A percentile compares a stretch with the other conserved stretches of the same genome.
Conservation (phyloP, 352 stramenopile species). For the Globisporangium spiculum region DNA sequence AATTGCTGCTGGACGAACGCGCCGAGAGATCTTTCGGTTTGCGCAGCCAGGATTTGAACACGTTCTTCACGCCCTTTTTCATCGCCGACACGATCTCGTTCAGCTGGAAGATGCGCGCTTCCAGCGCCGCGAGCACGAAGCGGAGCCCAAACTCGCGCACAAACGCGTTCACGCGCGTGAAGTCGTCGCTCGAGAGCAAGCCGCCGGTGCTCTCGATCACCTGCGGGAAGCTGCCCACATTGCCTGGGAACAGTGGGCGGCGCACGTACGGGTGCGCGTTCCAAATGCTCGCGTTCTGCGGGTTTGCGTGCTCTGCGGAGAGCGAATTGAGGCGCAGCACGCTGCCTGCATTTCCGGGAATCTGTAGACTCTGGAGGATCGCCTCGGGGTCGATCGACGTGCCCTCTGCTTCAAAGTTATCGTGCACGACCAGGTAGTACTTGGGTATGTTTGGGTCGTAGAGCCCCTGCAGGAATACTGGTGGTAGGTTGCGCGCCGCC, state of each 20-base stretch:
- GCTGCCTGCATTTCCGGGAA: constrained; percentile 39
- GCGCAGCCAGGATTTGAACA: constrained; percentile 90
- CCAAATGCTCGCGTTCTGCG: constrained; percentile 37
- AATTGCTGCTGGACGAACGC: constrained; percentile 21
- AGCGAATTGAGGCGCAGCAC: constrained; percentile 76
- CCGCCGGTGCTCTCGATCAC: constrained; percentile 31
- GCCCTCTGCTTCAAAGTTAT: constrained; percentile 70
- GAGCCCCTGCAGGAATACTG: constrained; percentile 63
- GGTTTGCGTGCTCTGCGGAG: constrained; percentile 26
- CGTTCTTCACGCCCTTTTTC: constrained; percentile 91
- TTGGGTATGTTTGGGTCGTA: constrained; percentile 82
- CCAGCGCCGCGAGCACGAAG: constrained; percentile 79
- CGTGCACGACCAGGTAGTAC: constrained; percentile 89
- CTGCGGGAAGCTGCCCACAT: constrained; percentile 31
- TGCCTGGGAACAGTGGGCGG: constrained; percentile 36
- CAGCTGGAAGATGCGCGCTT: constrained; percentile 80
- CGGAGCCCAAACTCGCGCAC: constrained; percentile 73
- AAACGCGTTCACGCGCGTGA: constrained; percentile 60
- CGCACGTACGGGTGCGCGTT: constrained; percentile 64
- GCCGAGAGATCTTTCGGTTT: constrained; percentile 77
- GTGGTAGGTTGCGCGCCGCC: constrained; percentile 41
- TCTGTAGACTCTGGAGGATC: constrained; percentile 70
- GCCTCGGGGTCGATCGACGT: constrained; percentile 77
- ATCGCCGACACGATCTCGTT: constrained; percentile 88
- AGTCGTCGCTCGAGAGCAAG: constrained; percentile 67